Evolutionary conservation across 225 moss, liverwort and hornwort genomes (phyloP), one percentile per base, ranked within the genome.

Genomic region (Pleurozium schreberi): DNA sequence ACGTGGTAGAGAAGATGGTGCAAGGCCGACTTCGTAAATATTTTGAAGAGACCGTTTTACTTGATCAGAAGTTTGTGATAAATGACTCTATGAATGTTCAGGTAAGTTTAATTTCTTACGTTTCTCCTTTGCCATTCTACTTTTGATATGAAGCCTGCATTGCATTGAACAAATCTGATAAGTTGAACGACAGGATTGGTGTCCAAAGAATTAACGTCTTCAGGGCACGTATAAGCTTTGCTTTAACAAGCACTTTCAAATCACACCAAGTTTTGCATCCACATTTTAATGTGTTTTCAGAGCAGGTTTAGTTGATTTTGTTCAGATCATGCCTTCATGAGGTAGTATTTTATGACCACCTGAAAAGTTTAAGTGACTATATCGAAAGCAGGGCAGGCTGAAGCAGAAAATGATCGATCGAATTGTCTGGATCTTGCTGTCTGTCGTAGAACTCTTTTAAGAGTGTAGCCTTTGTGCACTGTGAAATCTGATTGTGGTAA

Each of bases 1-100:
- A 92, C 42, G 92, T 97, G 76, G 93, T 97, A 28, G 97, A 97
- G 81, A 97, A 95, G 90, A 99, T 97, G 95, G 96, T 96, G 88
- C 95, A 96, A 88, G 97, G 98, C 67, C 93, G 97, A 50, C 93
- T 99, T 75, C 95, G 94, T 38, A 99, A 97, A 89, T 99, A 96
- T 85, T 89, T 96, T 59, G 96, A 97, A 93, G 97, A 97, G 77
- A 93, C 95, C 71, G 97, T 95, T 65, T 89, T 97, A 79, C 88
- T 97, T 62, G 95, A 99, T 90, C 97, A 97, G 83, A 96, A 96
- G 80, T 99, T 96, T 90, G 92, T 98, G 38, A 87, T 97, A 49
- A 96, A 97, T 81, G 98, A 99, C 49, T 89, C 92, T 20, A 88
- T 95, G 33, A 97, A 95, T 60, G 94, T 99, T 20, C 94, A 94